phyloP scores from a whole-genome alignment of 345 rosid genomes.

The Eucalyptus marginata region DNA sequence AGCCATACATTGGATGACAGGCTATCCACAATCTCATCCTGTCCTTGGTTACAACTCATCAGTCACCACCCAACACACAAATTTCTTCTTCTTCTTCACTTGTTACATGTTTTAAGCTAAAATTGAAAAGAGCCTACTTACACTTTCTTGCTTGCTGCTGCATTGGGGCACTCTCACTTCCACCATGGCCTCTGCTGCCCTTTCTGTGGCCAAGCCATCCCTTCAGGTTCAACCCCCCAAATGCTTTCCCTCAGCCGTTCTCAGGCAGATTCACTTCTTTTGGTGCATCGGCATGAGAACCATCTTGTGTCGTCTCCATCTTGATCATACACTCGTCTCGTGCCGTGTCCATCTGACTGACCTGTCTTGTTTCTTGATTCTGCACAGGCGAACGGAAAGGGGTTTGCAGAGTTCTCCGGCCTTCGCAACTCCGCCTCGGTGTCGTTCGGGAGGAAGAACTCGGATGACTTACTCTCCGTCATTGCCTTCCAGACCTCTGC shows the following conservation, averaged over 20 bases:
- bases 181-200: slow-evolving; percentile 79
- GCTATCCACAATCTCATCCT: slow-evolving; percentile 94
- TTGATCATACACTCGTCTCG: not conserved
- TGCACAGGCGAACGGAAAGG: slow-evolving; percentile 37
- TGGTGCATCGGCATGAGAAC: not conserved
- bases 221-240: slow-evolving; percentile 41
- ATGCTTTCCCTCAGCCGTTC: not conserved
- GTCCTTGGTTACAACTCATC: not conserved
- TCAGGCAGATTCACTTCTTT: not conserved
- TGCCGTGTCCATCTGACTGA: not conserved
- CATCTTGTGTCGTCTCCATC: not conserved
- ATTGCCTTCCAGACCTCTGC: slow-evolving; percentile 74
- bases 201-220: slow-evolving; percentile 79
- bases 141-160: not conserved
- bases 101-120: not conserved
- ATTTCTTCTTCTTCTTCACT: not conserved
- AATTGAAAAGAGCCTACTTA: not conserved
- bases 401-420: slow-evolving; percentile 74
- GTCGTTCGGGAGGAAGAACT: slow-evolving; percentile 45
- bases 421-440: slow-evolving; percentile 47
- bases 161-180: not conserved
- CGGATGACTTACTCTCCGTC: slow-evolving; percentile 61
- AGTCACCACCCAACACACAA: not conserved
- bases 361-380: not conserved
- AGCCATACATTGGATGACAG: slow-evolving; percentile 42